Evolutionary conservation across 1,284 basidiomycete genomes (phyloP).

Genomic region (Cerioporus squamosus): DNA sequence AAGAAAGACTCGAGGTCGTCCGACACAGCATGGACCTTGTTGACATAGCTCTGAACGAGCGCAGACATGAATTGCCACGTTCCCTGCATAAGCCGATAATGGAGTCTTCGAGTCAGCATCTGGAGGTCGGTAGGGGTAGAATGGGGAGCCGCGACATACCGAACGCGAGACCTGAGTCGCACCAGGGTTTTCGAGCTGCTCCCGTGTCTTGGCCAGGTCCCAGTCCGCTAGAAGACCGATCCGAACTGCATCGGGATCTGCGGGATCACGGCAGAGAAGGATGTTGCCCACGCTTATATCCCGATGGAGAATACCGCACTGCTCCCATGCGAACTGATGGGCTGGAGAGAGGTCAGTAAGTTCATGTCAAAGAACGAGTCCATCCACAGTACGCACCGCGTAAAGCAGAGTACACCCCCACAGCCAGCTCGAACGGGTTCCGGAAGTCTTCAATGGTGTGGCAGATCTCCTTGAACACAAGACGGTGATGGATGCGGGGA

Average conservation of each 20-base stretch:
- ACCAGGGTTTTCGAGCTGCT: neutral
- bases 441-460: no score
- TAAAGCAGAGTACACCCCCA: no score
- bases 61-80: constrained; percentile 8
- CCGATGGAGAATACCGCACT: constrained; percentile 2
- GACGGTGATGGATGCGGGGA: no score
- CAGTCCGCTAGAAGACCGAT: constrained; percentile 7
- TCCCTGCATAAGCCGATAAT: neutral
- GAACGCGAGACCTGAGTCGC: neutral
- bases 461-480: no score
- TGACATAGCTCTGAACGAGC: neutral
- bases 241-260: neutral
- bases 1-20: constrained; percentile 7
- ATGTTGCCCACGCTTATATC: constrained; percentile 9
- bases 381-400: no score
- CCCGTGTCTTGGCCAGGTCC: constrained; percentile 1
- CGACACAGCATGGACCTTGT: neutral
- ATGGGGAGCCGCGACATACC: no score
- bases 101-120: no score
- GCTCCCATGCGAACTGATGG: constrained; percentile 4
- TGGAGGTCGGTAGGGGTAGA: no score
- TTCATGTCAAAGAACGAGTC: neutral
- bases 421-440: no score
- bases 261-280: neutral
- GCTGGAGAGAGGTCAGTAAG: neutral